Conservation (phyloP, 148 eudicot species). For the Polygonum maritimum region DNA sequence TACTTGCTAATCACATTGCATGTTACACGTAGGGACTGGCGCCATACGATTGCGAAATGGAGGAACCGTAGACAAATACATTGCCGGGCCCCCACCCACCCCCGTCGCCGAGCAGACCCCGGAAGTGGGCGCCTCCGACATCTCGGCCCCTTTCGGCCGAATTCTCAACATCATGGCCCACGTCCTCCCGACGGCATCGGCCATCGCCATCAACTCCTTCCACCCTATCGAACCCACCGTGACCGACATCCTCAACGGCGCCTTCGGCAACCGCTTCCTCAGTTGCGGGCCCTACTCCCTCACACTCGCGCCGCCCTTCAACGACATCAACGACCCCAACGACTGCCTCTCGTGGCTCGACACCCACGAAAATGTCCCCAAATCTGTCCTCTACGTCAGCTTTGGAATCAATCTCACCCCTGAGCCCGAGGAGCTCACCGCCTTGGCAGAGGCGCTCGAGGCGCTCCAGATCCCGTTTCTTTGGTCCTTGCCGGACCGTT, state of each 20-base stretch:
- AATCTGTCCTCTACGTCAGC: neutral
- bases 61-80: neutral
- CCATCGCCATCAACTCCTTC: neutral
- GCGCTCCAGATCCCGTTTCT: neutral
- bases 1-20: neutral
- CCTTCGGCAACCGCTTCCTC: neutral
- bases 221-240: neutral
- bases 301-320: neutral
- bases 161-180: neutral
- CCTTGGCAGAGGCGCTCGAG: neutral
- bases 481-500: neutral
- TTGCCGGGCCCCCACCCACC: neutral
- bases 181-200: neutral
- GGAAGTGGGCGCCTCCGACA: neutral
- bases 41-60: neutral
- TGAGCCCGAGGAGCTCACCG: neutral
- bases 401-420: neutral
- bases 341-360: conserved; percentile 7
- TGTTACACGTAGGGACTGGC: neutral
- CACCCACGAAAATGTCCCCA: neutral
- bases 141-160: neutral
- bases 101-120: too few relatives aligned
- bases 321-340: neutral
- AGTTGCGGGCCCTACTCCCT: neutral
- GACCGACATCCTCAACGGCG: neutral